Percentiles rank a stretch among this genome's conserved stretches.
Conservation (phyloP, 23 red algal genomes). For the Gracilaria domingensis region DNA sequence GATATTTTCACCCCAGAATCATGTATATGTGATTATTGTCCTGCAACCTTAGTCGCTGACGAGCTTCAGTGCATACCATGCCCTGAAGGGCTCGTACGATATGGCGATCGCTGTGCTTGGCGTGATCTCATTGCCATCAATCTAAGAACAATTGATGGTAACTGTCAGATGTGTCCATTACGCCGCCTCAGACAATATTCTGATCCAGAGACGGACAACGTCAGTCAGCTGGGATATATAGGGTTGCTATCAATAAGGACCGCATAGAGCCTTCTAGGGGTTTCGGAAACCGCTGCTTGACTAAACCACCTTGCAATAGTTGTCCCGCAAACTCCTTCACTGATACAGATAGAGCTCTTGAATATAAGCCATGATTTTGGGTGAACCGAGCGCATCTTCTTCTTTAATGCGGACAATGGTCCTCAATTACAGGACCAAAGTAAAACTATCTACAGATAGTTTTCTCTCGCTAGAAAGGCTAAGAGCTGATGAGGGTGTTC, state of each 20-base stretch:
- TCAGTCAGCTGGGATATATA: neutral
- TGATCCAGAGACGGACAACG: neutral
- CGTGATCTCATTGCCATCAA: conserved; percentile 1
- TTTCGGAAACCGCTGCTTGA: neutral
- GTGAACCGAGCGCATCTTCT: too few species aligned
- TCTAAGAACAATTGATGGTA: conserved; percentile 11
- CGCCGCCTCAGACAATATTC: neutral
- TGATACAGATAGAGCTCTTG: conserved; percentile 3
- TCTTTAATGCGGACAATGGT: too few species aligned
- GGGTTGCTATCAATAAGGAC: neutral
- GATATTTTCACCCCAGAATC: neutral
- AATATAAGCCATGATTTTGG: conserved; percentile 32
- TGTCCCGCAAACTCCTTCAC: conserved; percentile 1
- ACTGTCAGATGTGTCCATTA: conserved; percentile 16
- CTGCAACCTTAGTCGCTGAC: conserved; percentile 12
- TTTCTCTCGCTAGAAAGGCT: too few species aligned
- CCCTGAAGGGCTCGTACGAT: conserved; percentile 12
- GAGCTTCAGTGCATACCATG: conserved; percentile 2
- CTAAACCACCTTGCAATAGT: neutral
- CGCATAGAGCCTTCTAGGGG: neutral
- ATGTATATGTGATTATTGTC: neutral
- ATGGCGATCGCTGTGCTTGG: neutral
- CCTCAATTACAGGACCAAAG: too few species aligned
- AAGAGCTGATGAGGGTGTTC: too few species aligned
- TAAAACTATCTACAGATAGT: too few species aligned